Evolutionary conservation across 805 yeast genomes (phyloP).

Genomic region (Maudiozyma bulderi): DNA sequence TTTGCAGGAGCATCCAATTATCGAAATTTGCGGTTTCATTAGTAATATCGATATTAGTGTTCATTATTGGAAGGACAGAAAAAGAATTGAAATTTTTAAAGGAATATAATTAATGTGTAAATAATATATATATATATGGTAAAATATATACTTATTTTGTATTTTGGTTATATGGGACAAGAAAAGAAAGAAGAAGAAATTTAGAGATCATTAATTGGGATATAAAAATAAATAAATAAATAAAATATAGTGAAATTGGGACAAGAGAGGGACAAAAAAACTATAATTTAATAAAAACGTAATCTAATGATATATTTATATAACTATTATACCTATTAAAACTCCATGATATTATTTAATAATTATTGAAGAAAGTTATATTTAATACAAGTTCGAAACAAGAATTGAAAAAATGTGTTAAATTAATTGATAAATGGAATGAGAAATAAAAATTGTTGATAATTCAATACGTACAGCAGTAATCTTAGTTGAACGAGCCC

Average conservation of each 20-base stretch:
- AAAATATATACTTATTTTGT: neutral
- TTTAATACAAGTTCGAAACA: neutral
- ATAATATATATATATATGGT: neutral
- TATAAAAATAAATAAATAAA: neutral
- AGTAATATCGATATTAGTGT: neutral
- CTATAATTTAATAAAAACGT: neutral
- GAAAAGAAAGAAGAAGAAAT: neutral
- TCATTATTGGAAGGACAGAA: neutral
- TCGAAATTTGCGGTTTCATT: conserved; percentile 2
- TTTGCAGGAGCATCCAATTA: conserved; percentile 11
- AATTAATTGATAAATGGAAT: neutral
- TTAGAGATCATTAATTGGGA: neutral
- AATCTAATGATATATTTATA: no score
- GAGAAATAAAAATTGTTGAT: neutral
- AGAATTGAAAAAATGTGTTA: neutral
- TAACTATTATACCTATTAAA: no score
- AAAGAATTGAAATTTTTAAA: neutral
- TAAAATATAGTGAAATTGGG: neutral
- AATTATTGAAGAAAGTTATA: no score
- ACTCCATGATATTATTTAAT: no score
- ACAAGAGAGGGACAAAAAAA: neutral
- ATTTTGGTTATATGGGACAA: neutral
- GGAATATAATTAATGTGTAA: neutral
- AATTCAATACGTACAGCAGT: neutral
- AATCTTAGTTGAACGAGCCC: neutral